Base-by-base conservation (phyloP, 179 eudicot genomes). In the Monotropa hypopitys region DNA sequence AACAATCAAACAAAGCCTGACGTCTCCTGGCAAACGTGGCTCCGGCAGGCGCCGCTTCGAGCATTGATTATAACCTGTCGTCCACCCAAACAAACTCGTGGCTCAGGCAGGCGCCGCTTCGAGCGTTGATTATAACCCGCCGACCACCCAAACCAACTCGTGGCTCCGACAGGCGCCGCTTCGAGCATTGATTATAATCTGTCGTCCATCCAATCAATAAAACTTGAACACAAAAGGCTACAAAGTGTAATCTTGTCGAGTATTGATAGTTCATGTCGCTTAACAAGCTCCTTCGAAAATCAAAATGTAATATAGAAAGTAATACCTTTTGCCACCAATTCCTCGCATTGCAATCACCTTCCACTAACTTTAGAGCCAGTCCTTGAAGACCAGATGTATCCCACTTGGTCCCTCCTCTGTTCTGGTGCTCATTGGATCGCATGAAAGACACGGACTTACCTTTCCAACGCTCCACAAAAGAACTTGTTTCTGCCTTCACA, bases 251-350 rank as follows among this genome's bases (percentile, higher is more conserved):
- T 30, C 72, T 30, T 0, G 30, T 20, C 45, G 62, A 76, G 3
- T 20, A 23, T 12, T 20, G 30, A 28, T 47, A 18, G 7, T 10
- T 66, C 5, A n/a, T 33, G 49, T 47, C 77, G 26, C 77, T 9
- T 28, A 28, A 40, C 30, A 7, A 59, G 38, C 10, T 33, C 3
- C 35, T 49, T 65, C 13, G 40, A 0, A 66, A 66, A n/a, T 50
- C 33, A 75, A n/a, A 56, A 6, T 35, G 78, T 35, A 67, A 46
- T 13, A 62, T 20, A 68, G n/a, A 70, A 38, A 71, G 63, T 43
- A 75, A 33, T 88, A 95, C 99, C 99, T 95, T 95, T 30, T 85
- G 84, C 99, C 99, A 86, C 99, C 99, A 95, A 81, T 93, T 95
- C 79, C 94, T 86, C 49, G 91, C 97, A 86, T 72, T 85, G 68